phyloP scores from a whole-genome alignment of 1,284 basidiomycete genomes.

The Naganishia albida region DNA sequence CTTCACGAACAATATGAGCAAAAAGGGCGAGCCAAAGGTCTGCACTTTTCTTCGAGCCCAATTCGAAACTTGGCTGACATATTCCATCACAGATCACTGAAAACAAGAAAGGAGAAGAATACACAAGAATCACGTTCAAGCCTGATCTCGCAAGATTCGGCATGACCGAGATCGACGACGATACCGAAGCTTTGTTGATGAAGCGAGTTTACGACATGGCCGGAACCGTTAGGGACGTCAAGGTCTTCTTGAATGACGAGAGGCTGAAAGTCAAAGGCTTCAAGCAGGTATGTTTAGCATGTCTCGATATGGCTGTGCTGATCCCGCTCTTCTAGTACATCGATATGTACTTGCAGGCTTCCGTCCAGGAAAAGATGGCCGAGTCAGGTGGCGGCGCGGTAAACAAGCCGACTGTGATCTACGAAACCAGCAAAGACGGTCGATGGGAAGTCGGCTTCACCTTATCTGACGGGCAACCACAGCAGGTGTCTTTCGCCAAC shows the following conservation, averaged over 20 bases:
- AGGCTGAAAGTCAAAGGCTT: slow-evolving; percentile 91
- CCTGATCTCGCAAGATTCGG: slow-evolving; percentile 91
- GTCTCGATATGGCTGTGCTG: background rate
- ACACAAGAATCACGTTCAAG: slow-evolving; percentile 90
- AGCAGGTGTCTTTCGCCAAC: slow-evolving; percentile 97
- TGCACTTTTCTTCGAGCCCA: background rate
- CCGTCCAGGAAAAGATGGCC: slow-evolving; percentile 59
- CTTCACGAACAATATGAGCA: slow-evolving; percentile 92
- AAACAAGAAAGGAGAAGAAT: slow-evolving; percentile 82
- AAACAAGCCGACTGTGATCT: slow-evolving; percentile 75
- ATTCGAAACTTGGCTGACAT: background rate
- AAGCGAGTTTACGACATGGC: slow-evolving; percentile 98
- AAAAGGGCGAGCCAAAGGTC: slow-evolving; percentile 75
- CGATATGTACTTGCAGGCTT: slow-evolving; percentile 80
- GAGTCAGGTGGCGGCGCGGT: slow-evolving; percentile 74
- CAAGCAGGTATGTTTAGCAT: slow-evolving; percentile 63
- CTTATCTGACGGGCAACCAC: slow-evolving; percentile 80
- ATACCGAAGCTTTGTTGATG: slow-evolving; percentile 84
- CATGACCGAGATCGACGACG: slow-evolving; percentile 88
- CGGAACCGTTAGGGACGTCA: slow-evolving; percentile 88
- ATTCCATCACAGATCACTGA: slow-evolving; percentile 69
- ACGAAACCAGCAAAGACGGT: slow-evolving; percentile 69
- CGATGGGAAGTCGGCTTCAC: slow-evolving; percentile 98
- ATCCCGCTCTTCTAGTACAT: slow-evolving; percentile 64
- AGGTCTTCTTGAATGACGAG: slow-evolving; percentile 92